phyloP scores from a whole-genome alignment of 2,329 filamentous ascomycete genomes.

The Xenoacremonium recifei region DNA sequence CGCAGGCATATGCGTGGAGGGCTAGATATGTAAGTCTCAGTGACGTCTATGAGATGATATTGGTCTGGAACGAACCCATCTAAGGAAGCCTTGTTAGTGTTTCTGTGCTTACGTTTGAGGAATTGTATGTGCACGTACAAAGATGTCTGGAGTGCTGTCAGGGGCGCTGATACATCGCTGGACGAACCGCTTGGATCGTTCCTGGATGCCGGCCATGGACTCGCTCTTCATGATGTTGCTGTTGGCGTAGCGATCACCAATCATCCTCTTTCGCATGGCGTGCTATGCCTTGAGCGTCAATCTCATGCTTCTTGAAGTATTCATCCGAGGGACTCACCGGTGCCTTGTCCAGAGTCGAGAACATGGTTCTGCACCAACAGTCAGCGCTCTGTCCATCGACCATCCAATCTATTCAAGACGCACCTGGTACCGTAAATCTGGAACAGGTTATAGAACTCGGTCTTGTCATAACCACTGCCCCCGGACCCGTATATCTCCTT shows the following conservation, averaged over 20 bases:
- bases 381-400: constrained; percentile 3
- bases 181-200: constrained; percentile 55
- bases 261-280: constrained; percentile 58
- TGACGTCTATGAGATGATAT: not conserved
- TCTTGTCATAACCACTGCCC: constrained; percentile 65
- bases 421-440: constrained; percentile 55
- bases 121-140: no score
- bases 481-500: constrained; percentile 63
- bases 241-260: constrained; percentile 68
- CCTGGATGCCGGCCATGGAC: constrained; percentile 56
- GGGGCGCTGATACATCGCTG: constrained; percentile 47
- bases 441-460: constrained; percentile 63
- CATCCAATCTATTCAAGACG: constrained; percentile 15
- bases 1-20: constrained; percentile 67
- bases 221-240: constrained; percentile 59
- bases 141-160: constrained; percentile 55
- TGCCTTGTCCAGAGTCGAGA: constrained; percentile 54
- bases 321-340: constrained; percentile 37
- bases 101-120: no score
- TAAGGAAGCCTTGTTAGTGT: no score
- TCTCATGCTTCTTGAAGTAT: not conserved
- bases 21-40: constrained; percentile 23
- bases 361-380: constrained; percentile 50
- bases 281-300: constrained; percentile 43
- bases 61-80: constrained; percentile 30